phyloP scores from a whole-genome alignment of 2,329 filamentous ascomycete species.

The Fusarium proliferatum region DNA sequence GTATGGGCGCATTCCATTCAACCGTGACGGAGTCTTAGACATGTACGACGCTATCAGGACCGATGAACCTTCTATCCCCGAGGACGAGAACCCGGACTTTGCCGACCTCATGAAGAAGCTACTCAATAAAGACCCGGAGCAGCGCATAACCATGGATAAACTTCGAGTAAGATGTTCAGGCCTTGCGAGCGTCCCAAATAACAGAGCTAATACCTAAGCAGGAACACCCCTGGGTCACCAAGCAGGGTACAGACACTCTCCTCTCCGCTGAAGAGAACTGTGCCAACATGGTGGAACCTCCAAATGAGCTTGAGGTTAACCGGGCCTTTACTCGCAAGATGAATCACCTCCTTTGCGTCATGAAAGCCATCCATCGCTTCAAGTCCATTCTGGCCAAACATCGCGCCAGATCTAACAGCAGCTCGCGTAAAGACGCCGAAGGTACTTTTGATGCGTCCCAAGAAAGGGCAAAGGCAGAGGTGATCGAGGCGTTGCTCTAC shows the following conservation, averaged over 20 bases:
- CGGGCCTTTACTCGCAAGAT: slow-evolving; percentile 92
- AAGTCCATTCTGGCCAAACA: slow-evolving; percentile 72
- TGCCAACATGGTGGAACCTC: slow-evolving; percentile 79
- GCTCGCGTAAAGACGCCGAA: slow-evolving; percentile 12
- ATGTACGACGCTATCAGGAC: slow-evolving; percentile 89
- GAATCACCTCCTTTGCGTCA: slow-evolving; percentile 85
- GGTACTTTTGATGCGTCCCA: slow-evolving; percentile 40
- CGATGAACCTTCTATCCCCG: slow-evolving; percentile 71
- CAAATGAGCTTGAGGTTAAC: slow-evolving; percentile 90
- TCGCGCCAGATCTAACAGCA: slow-evolving; percentile 21
- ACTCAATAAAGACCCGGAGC: slow-evolving; percentile 85
- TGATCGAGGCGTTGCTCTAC: slow-evolving; percentile 62
- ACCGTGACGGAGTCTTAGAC: slow-evolving; percentile 80
- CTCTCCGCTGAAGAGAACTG: slow-evolving; percentile 89
- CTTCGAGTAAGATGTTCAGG: slow-evolving; percentile 73
- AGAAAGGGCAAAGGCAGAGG: slow-evolving; percentile 56
- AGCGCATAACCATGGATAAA: slow-evolving; percentile 84
- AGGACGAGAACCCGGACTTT: slow-evolving; percentile 74
- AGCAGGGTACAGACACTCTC: slow-evolving; percentile 78
- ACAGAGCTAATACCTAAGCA: slow-evolving; percentile 53
- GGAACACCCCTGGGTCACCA: slow-evolving; percentile 95
- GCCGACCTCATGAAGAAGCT: slow-evolving; percentile 78
- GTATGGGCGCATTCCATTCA: slow-evolving; percentile 90
- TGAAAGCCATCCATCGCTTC: slow-evolving; percentile 92
- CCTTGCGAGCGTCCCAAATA: not conserved